These are phyloP conservation scores for Pelargonium exstipulatum DNA, from an alignment of 441 rosid genomes.

Conservation along the genomic window DNA sequence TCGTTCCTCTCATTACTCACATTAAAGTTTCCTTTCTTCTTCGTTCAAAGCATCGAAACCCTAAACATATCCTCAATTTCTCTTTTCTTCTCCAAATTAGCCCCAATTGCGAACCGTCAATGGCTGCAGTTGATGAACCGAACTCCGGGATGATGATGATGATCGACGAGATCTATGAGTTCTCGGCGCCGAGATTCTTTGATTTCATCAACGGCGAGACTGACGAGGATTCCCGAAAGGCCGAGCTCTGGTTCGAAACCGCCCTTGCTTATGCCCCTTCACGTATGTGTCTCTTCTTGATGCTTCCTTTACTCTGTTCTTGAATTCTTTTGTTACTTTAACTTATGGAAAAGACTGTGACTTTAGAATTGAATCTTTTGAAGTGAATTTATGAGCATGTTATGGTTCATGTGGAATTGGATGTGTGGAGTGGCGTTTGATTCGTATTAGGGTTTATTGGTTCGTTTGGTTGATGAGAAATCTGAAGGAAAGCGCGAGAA, in stretches of 20 bases:
- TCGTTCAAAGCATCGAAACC: too few relatives aligned
- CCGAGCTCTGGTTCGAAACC: conserved; percentile 83
- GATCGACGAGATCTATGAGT: conserved; percentile 68
- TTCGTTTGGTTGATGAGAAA: conserved; percentile 13
- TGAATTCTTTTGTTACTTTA: neutral
- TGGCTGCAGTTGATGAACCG: conserved; percentile 35
- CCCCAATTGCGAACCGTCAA: neutral
- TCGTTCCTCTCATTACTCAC: conserved; percentile 9
- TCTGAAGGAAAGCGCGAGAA: neutral
- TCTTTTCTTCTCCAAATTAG: neutral
- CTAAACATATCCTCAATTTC: neutral
- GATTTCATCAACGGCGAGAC: conserved; percentile 68
- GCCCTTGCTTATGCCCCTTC: conserved; percentile 80
- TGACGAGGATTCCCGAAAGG: conserved; percentile 52
- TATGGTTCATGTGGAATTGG: neutral
- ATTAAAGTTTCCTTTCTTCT: conserved; percentile 4
- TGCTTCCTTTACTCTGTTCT: neutral
- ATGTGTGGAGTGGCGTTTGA: neutral
- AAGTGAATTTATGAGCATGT: neutral
- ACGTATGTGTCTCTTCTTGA: conserved; percentile 42
- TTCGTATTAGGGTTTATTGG: neutral
- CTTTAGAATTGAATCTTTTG: neutral
- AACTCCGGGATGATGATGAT: conserved; percentile 26
- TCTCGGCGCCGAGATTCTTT: conserved; percentile 78
- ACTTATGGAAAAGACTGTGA: neutral